These are phyloP conservation scores for Paracamarosporium sp. DNA, from an alignment of 2,329 filamentous ascomycete species.

Conservation along the genomic window DNA sequence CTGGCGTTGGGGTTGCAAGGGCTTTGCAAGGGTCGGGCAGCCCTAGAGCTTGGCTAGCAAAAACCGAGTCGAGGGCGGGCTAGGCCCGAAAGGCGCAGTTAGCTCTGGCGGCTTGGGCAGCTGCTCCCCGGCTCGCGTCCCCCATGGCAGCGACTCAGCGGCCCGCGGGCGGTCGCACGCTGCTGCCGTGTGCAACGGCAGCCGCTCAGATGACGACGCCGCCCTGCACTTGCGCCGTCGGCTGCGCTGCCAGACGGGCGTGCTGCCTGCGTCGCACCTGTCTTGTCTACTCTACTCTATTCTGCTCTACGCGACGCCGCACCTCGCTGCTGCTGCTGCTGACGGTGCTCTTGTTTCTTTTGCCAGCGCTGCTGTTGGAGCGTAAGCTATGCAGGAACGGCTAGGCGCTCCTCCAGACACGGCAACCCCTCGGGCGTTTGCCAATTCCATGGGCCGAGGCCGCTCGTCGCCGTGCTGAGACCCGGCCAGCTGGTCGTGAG, in stretches of 20 bases:
- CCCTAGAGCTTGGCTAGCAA: not conserved
- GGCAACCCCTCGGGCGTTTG: not conserved
- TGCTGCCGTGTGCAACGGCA: not conserved
- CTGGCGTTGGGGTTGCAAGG: constrained; percentile 2
- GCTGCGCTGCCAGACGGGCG: not conserved
- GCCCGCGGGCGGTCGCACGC: not conserved
- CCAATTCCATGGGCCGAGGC: not conserved
- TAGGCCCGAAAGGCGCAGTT: not conserved
- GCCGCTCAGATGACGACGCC: not conserved
- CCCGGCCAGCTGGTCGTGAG: constrained; percentile 2
- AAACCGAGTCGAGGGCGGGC: constrained; percentile 2
- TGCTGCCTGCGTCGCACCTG: not conserved
- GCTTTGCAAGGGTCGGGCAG: constrained; percentile 8
- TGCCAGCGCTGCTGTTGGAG: no score
- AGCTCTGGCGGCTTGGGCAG: not conserved
- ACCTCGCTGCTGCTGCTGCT: not conserved
- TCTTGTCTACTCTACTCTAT: not conserved
- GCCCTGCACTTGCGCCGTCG: not conserved
- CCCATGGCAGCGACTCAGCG: not conserved
- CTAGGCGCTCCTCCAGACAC: not conserved
- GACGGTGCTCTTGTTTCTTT: constrained; percentile 19
- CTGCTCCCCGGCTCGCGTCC: not conserved
- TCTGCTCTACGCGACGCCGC: not conserved
- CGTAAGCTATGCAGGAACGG: constrained; percentile 36
- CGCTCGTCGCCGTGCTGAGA: not conserved